These are phyloP conservation scores for Xylariales sp. DNA, from an alignment of 2,329 filamentous ascomycete species.

Conservation along the genomic window DNA sequence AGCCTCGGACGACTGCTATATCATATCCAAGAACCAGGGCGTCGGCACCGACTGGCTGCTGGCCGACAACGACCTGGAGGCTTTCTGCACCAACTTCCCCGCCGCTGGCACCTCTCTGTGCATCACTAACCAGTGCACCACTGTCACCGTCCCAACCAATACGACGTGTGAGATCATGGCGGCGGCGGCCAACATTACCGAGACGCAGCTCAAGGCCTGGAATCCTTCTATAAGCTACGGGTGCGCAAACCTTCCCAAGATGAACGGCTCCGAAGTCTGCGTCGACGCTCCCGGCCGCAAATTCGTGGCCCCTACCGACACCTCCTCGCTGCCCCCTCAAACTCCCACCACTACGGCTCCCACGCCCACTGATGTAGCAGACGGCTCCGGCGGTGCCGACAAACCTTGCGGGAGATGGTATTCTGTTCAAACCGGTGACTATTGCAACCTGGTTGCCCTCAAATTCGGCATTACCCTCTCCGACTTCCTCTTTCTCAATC, in stretches of 20 bases:
- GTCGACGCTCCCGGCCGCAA: slow-evolving; percentile 6
- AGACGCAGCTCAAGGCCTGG: slow-evolving; percentile 14
- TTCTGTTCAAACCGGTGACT: slow-evolving; percentile 17
- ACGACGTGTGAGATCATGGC: slow-evolving; percentile 12
- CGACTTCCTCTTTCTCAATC: slow-evolving; percentile 15
- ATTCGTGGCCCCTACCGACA: slow-evolving; percentile 1
- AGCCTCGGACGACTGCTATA: slow-evolving; percentile 15
- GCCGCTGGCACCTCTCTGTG: slow-evolving; percentile 17
- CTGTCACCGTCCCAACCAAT: slow-evolving; percentile 3
- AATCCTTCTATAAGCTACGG: slow-evolving; percentile 13
- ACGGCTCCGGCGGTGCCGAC: slow-evolving; percentile 13
- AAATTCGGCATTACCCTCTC: slow-evolving; percentile 15
- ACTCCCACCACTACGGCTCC: slow-evolving; percentile 13
- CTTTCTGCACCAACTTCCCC: slow-evolving; percentile 17
- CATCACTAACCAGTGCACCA: slow-evolving; percentile 16
- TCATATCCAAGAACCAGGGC: slow-evolving; percentile 14
- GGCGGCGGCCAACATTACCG: slow-evolving; percentile 15
- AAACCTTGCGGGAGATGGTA: slow-evolving; percentile 19
- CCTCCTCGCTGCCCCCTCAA: slow-evolving; percentile 5
- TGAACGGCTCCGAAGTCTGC: slow-evolving; percentile 14
- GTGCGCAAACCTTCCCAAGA: slow-evolving; percentile 16
- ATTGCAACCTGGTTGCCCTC: slow-evolving; percentile 20
- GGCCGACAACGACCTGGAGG: slow-evolving; percentile 17
- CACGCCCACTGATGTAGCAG: slow-evolving; percentile 17
- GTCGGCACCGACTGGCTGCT: slow-evolving; percentile 16